Percentiles rank a stretch among this genome's conserved stretches.
These are phyloP conservation scores for Hapsidospora chrysogenum DNA, from an alignment of 495 filamentous ascomycete species.

Conservation along the genomic window DNA sequence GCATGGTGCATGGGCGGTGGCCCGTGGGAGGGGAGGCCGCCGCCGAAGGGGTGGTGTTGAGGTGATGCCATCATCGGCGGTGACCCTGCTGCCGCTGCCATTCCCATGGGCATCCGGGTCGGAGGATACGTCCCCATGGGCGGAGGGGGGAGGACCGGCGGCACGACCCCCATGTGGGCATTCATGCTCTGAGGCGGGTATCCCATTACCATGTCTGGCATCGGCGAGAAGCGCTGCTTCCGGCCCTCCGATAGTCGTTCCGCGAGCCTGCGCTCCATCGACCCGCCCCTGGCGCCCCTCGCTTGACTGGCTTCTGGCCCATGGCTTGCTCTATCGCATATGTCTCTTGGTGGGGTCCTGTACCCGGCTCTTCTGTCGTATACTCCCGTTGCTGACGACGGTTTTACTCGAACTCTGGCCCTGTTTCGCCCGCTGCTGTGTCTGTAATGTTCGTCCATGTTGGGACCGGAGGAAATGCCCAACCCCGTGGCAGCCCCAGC, in stretches of 20 bases:
- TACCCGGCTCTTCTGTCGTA: background rate
- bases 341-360: background rate
- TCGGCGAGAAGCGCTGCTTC: background rate
- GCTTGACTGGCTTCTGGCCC: constrained; percentile 2
- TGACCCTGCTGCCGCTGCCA: background rate
- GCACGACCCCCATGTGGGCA: background rate
- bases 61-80: background rate
- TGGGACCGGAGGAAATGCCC: background rate
- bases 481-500: background rate
- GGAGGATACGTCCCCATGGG: background rate
- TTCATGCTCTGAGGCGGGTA: background rate
- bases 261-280: constrained; percentile 17
- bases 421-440: constrained; percentile 1
- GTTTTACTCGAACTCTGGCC: background rate
- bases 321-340: background rate
- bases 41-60: background rate
- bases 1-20: background rate
- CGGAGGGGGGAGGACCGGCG: background rate
- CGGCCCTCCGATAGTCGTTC: constrained; percentile 17
- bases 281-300: constrained; percentile 6
- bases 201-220: too few species aligned
- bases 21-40: background rate
- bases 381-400: too few species aligned
- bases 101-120: background rate
- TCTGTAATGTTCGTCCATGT: background rate